A percentile compares a stretch with the other conserved stretches of the same genome.
These are phyloP conservation scores for Alternaria rosae DNA, from an alignment of 2,329 filamentous ascomycete genomes.

Conservation along the genomic window DNA sequence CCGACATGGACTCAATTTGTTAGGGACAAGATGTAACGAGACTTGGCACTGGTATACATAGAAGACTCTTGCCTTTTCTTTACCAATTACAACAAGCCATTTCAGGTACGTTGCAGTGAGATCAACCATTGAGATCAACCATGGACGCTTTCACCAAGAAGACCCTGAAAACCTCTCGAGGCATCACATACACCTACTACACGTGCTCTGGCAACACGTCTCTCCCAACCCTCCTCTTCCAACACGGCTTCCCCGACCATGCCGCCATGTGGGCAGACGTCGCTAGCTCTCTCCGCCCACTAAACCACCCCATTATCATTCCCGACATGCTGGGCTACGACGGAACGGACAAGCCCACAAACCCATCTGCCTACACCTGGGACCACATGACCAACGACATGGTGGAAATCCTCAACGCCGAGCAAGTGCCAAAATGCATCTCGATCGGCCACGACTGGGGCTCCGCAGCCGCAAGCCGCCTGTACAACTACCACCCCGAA, in stretches of 20 bases:
- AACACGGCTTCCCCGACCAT: constrained; percentile 61
- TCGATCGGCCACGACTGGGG: constrained; percentile 63
- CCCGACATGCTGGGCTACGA: constrained; percentile 52
- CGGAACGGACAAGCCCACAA: constrained; percentile 45
- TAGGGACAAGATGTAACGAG: background rate
- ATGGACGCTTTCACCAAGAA: constrained; percentile 41
- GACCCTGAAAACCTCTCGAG: constrained; percentile 34
- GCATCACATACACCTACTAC: constrained; percentile 42
- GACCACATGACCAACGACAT: constrained; percentile 35
- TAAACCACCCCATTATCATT: constrained; percentile 51
- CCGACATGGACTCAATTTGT: background rate
- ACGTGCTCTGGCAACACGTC: constrained; percentile 25
- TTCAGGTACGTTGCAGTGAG: background rate
- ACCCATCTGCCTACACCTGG: constrained; percentile 30
- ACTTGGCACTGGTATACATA: constrained; percentile 1
- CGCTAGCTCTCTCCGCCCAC: constrained; percentile 50
- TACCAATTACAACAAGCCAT: background rate
- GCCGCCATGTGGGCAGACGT: constrained; percentile 56
- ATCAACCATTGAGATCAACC: background rate
- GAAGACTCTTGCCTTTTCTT: background rate
- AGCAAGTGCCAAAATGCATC: constrained; percentile 40
- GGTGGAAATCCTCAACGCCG: constrained; percentile 36
- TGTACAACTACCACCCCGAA: constrained; percentile 54
- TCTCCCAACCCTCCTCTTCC: constrained; percentile 43
- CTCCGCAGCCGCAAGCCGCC: constrained; percentile 48